phyloP scores from a whole-genome alignment of 345 rosid genomes.

The Salix caprea region DNA sequence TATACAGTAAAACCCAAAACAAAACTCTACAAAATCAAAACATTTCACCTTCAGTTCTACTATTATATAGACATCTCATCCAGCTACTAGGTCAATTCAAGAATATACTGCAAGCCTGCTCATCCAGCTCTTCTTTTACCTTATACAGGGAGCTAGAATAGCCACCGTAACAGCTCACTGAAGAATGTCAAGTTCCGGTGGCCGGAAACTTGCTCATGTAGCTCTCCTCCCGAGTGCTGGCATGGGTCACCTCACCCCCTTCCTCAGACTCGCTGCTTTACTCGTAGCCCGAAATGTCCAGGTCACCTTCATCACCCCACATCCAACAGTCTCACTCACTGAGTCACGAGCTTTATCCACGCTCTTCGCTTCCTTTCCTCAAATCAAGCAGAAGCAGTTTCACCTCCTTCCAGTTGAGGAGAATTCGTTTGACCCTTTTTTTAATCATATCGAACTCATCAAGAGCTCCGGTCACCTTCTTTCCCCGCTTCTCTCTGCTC shows the following conservation, averaged over 20 bases:
- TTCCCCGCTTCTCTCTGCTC: constrained; percentile 25
- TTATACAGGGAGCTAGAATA: neutral
- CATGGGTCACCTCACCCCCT: constrained; percentile 46
- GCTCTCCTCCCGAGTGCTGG: constrained; percentile 42
- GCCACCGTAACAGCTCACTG: neutral
- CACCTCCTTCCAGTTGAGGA: constrained; percentile 20
- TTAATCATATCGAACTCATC: constrained; percentile 21
- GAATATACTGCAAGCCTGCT: too few relatives aligned
- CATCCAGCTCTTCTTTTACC: too few relatives aligned
- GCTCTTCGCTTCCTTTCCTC: constrained; percentile 26
- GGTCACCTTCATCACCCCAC: constrained; percentile 31
- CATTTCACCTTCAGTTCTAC: too few relatives aligned
- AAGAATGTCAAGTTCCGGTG: constrained; percentile 10
- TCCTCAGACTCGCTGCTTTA: constrained; percentile 32
- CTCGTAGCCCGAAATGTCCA: constrained; percentile 15
- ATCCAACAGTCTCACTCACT: constrained; percentile 31
- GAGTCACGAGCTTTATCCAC: constrained; percentile 23
- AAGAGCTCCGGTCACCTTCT: constrained; percentile 27
- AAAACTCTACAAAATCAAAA: too few relatives aligned
- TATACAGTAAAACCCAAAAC: too few relatives aligned
- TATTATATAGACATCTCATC: too few relatives aligned
- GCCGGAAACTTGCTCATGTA: constrained; percentile 14
- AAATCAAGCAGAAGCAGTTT: constrained; percentile 17
- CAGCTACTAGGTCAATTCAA: too few relatives aligned
- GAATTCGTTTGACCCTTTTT: constrained; percentile 32